A percentile compares a stretch with the other conserved stretches of the same genome.
Conservation (phyloP, 192 early-diverging fungal species). For the Gaertneriomyces semiglobifer region DNA sequence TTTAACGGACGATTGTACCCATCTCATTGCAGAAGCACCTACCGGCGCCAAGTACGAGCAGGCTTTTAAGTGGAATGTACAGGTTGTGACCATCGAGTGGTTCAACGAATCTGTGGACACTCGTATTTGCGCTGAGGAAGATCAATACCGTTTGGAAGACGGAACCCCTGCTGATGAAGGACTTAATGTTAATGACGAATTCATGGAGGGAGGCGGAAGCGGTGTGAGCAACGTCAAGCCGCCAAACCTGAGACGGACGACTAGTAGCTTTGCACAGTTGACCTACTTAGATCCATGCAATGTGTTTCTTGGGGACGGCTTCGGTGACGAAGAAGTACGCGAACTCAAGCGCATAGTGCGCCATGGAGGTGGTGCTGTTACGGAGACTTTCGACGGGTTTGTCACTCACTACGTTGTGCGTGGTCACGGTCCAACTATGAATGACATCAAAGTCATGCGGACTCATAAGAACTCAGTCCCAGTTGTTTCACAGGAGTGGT, state of each 20-base stretch:
- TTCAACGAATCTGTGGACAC: conserved; percentile 13
- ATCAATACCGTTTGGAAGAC: not conserved
- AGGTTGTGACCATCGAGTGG: conserved; percentile 30
- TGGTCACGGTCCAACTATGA: not conserved
- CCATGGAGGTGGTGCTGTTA: conserved; percentile 24
- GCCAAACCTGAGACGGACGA: too few relatives aligned
- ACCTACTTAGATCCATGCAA: conserved; percentile 19
- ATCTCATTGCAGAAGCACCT: conserved; percentile 25
- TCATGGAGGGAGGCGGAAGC: not conserved
- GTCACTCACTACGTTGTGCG: conserved; percentile 29
- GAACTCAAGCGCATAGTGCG: conserved; percentile 21
- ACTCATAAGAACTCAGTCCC: conserved; percentile 1
- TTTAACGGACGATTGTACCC: conserved; percentile 30
- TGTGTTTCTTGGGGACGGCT: conserved; percentile 31
- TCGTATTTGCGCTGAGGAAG: conserved; percentile 8
- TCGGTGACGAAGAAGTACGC: conserved; percentile 9
- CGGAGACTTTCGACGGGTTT: conserved; percentile 11
- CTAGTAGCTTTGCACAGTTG: not conserved
- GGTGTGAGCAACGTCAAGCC: too few relatives aligned
- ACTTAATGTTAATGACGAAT: not conserved
- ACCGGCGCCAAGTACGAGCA: conserved; percentile 33
- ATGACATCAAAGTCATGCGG: conserved; percentile 5
- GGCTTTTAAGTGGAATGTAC: conserved; percentile 24
- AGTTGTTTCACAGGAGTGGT: conserved; percentile 12
- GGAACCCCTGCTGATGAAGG: not conserved